Evolutionary conservation across 1,139 yeast genomes (phyloP), one percentile per base, ranked within the genome.

Genomic region (Waltiozyma sp.): DNA sequence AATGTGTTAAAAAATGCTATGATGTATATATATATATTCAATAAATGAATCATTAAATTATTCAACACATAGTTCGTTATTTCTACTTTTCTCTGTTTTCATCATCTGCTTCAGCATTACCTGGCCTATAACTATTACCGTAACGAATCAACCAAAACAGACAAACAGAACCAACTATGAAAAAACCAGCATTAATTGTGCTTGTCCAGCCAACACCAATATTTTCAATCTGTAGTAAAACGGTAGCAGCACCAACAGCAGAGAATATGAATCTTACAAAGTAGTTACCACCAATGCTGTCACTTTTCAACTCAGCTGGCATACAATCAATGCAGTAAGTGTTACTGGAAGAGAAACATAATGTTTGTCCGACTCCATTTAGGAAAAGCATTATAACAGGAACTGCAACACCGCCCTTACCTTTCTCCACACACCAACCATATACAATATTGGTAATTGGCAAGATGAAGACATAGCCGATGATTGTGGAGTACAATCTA

Each of bases 181-280:
- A 28, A 38, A 47, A 47, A 1, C 36, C 24, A 1, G 52, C 52
- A 19, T 70, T 59, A 11, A 70, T 63, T 0, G 75, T 69, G 47
- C 69, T 64, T 3, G 75, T 62, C 76, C 77, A 72, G 3, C 80
- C 80, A 24, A 73, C 61, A 0, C 80, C 80, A 42, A 75, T 71
- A 24, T 54, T 50, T 4, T 71, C 48, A 21, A 75, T 63, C 42
- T 72, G 68, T 13, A 62, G 58, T 39, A 75, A 58, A 42, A 72
- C 68, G 1, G 74, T 63, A 4, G 72, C 77, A 8, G 74, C 64
- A 0, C 73, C 73, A 14, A 74, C 57, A 1, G 75, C 76, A 16
- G 73, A 75, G 4, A 73, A 70, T 3, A 72, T 47, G 49, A 69
- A 74, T 43, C 80, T 56, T 1, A 70, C 58, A 43, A 71, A 66